phyloP scores from a whole-genome alignment of 306 rosid genomes.

The Dryas octopetala region DNA sequence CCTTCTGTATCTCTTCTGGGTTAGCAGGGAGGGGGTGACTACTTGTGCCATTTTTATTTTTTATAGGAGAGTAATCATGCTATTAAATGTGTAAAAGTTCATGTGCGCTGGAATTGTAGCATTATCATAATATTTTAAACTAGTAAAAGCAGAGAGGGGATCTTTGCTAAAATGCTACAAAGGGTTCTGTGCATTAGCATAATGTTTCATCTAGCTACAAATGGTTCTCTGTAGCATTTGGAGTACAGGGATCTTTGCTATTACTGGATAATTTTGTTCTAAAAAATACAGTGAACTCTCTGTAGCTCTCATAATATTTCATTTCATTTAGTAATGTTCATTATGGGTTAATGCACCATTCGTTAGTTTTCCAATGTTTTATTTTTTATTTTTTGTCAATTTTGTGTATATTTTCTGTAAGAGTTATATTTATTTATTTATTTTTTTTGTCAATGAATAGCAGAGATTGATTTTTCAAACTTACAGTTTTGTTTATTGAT shows the following conservation, averaged over 20 bases:
- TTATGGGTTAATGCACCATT: not conserved
- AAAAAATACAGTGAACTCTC: too few relatives aligned
- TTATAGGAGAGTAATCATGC: too few relatives aligned
- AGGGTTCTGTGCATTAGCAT: too few relatives aligned
- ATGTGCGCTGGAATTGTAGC: not conserved
- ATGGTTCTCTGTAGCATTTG: too few relatives aligned
- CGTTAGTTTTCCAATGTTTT: not conserved
- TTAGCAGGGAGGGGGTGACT: not conserved
- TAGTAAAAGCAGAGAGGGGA: too few relatives aligned
- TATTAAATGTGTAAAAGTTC: not conserved
- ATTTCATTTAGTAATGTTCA: not conserved
- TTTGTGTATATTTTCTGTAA: not conserved
- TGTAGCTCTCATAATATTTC: not conserved
- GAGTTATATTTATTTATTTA: too few relatives aligned
- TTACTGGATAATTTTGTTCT: too few relatives aligned
- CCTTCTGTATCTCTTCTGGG: too few relatives aligned
- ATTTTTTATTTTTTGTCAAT: not conserved
- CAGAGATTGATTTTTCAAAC: not conserved
- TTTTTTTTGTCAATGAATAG: not conserved
- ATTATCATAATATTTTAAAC: not conserved
- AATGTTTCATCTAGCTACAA: too few relatives aligned
- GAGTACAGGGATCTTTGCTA: too few relatives aligned
- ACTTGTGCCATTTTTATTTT: not conserved
- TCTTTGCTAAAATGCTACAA: too few relatives aligned
- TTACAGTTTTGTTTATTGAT: not conserved